These are phyloP conservation scores for Suillus subaureus DNA, from an alignment of 768 basidiomycete species.

Conservation along the genomic window DNA sequence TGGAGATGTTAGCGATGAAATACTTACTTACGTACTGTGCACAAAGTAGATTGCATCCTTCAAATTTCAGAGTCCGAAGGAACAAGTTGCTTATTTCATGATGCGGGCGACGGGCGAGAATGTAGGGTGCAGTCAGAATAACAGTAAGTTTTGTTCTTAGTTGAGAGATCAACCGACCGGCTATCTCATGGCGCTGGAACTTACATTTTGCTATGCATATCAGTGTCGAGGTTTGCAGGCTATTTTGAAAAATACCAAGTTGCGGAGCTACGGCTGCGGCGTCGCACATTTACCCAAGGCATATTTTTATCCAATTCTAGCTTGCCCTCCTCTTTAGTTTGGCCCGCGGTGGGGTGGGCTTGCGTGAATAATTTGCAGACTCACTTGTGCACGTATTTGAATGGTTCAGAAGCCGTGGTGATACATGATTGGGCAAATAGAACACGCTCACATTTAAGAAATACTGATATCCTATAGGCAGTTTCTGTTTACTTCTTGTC, in stretches of 20 bases:
- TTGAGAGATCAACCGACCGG: not conserved
- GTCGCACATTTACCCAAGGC: not conserved
- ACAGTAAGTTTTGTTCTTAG: conserved; percentile 15
- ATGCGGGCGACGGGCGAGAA: conserved; percentile 32
- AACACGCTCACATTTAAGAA: not conserved
- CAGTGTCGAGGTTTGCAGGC: not conserved
- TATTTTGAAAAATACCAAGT: not conserved
- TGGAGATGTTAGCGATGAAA: not conserved
- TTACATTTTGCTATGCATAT: not conserved
- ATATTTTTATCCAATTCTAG: not conserved
- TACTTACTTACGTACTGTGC: too few relatives aligned
- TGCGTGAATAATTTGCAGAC: not conserved
- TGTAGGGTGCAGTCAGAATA: conserved; percentile 25
- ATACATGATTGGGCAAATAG: not conserved
- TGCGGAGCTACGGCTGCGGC: not conserved
- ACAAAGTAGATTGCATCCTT: too few relatives aligned
- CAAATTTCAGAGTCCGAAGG: not conserved
- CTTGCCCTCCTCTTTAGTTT: not conserved
- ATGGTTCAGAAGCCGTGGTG: not conserved
- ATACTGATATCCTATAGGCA: not conserved
- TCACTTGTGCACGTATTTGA: not conserved
- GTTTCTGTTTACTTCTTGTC: not conserved
- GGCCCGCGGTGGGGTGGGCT: not conserved
- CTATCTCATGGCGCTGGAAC: not conserved
- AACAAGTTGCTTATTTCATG: conserved; percentile 14